Evolutionary conservation across 306 rosid species (phyloP).

Genomic region (Medicago lupulina): DNA sequence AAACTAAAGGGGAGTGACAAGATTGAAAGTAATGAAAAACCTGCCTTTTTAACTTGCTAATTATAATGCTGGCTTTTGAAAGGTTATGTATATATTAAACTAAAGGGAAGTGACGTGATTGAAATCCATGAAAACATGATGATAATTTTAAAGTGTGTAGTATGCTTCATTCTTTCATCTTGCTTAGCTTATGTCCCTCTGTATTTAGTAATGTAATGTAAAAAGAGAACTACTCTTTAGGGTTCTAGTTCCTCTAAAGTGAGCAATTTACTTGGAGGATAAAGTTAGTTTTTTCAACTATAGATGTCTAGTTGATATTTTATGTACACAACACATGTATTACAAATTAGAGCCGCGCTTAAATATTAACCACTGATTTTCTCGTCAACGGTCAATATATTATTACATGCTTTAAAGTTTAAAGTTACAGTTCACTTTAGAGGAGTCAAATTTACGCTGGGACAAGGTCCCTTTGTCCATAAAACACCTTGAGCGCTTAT

Average conservation of each 20-base stretch:
- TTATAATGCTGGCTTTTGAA: not conserved
- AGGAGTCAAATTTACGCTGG: not conserved
- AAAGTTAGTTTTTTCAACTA: too few relatives aligned
- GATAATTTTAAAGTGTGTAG: constrained; percentile 9
- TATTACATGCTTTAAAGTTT: not conserved
- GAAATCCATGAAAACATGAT: not conserved
- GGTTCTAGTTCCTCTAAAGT: not conserved
- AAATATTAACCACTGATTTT: not conserved
- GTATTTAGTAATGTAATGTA: constrained; percentile 5
- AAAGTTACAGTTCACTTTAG: not conserved
- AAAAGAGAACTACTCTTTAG: not conserved
- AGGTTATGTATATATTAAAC: not conserved
- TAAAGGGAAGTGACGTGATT: not conserved
- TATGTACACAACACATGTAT: too few relatives aligned
- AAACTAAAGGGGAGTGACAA: not conserved
- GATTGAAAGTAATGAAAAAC: not conserved
- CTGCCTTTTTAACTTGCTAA: too few relatives aligned
- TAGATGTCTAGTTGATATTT: too few relatives aligned
- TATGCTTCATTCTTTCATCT: constrained; percentile 16
- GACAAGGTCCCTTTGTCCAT: not conserved
- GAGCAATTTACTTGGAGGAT: not conserved
- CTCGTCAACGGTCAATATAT: not conserved
- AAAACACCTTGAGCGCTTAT: not conserved
- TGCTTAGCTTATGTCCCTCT: constrained; percentile 5
- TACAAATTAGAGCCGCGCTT: not conserved